phyloP scores from a whole-genome alignment of 345 rosid species.

The Diplotaxis tenuifolia region DNA sequence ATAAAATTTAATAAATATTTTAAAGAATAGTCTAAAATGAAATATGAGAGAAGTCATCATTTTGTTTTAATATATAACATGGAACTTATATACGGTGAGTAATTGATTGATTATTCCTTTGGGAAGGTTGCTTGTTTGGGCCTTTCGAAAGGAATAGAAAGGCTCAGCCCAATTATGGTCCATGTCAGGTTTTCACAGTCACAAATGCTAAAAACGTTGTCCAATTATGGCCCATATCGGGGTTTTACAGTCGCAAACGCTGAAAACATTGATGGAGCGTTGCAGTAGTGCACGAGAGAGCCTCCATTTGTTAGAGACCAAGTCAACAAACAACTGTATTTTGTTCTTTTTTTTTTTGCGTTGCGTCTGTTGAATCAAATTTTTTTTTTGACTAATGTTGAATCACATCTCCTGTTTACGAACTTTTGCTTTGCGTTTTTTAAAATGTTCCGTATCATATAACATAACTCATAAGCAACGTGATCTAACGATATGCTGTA shows the following conservation, averaged over 20 bases:
- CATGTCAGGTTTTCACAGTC: not conserved
- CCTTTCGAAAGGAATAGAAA: not conserved
- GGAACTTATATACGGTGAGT: not conserved
- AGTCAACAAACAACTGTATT: not conserved
- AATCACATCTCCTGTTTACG: too few relatives aligned
- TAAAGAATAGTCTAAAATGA: too few relatives aligned
- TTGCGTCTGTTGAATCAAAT: not conserved
- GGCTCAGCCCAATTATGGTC: not conserved
- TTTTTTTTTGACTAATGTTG: too few relatives aligned
- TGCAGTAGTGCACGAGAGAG: conserved; percentile 4
- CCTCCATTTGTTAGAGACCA: not conserved
- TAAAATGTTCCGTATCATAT: not conserved
- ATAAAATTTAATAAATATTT: too few relatives aligned
- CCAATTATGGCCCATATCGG: not conserved
- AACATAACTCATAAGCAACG: too few relatives aligned
- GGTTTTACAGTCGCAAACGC: not conserved
- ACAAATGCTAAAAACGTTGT: not conserved
- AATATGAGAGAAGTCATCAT: too few relatives aligned
- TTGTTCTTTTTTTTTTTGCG: not conserved
- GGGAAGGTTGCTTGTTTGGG: not conserved
- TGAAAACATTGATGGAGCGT: not conserved
- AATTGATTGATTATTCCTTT: not conserved
- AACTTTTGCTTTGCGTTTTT: not conserved
- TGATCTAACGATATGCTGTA: too few relatives aligned
- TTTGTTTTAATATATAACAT: too few relatives aligned